Evolutionary conservation across 2,329 filamentous ascomycete species (phyloP).

Genomic region (Fusarium drepaniforme): DNA sequence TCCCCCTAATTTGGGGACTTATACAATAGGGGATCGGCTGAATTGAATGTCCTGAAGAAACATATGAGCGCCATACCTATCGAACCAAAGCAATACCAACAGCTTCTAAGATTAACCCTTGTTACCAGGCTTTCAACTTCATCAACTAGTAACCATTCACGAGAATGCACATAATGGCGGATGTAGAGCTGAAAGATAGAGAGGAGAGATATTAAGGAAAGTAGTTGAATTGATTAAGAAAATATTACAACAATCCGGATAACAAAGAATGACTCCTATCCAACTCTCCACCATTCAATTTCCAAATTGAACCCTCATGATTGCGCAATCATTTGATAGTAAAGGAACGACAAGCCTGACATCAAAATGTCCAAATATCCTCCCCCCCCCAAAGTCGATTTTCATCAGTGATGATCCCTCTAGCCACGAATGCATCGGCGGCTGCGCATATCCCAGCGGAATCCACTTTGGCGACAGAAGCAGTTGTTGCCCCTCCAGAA

Average conservation of each 20-base stretch:
- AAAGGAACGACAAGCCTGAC: not conserved
- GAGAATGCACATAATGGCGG: no score
- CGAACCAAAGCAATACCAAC: no score
- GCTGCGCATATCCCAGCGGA: not conserved
- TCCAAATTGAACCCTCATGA: not conserved
- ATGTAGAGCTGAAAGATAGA: no score
- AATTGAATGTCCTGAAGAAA: no score
- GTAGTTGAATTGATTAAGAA: not conserved
- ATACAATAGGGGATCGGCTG: no score
- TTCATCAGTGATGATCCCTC: no score
- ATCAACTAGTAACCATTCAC: no score
- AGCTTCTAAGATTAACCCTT: no score
- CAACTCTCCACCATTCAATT: not conserved
- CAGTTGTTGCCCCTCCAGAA: not conserved
- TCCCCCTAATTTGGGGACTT: no score
- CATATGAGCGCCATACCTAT: no score
- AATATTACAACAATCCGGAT: not conserved
- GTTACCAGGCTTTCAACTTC: no score
- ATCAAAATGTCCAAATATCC: not conserved
- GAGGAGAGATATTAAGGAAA: not conserved
- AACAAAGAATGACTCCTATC: not conserved
- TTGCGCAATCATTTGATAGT: not conserved
- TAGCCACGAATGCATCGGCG: not conserved
- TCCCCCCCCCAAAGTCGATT: no score
- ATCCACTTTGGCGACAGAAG: not conserved